These are phyloP conservation scores for Hymenoscyphus fructigenus DNA, from an alignment of 2,329 filamentous ascomycete genomes.

Conservation along the genomic window DNA sequence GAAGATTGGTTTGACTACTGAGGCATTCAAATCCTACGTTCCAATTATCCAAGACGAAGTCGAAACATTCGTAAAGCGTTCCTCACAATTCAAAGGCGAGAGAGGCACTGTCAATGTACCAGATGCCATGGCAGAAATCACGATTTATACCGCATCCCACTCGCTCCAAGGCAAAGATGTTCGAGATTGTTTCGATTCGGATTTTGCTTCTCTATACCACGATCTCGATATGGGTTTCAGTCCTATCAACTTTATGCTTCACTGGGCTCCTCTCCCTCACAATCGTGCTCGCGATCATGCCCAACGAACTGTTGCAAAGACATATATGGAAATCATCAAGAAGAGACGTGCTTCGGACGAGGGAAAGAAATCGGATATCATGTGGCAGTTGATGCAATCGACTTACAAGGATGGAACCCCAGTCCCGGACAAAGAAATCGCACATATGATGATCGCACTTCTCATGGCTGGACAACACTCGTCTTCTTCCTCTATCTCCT, in stretches of 20 bases:
- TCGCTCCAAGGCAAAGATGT: conserved; percentile 83
- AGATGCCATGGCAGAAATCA: conserved; percentile 78
- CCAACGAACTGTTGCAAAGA: conserved; percentile 75
- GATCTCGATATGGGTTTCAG: conserved; percentile 89
- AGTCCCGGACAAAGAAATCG: conserved; percentile 81
- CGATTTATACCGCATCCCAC: conserved; percentile 85
- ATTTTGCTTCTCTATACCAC: conserved; percentile 80
- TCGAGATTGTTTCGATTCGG: conserved; percentile 75
- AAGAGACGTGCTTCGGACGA: conserved; percentile 54
- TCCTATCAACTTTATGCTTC: conserved; percentile 85
- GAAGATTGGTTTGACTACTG: conserved; percentile 75
- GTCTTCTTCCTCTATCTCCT: conserved; percentile 78
- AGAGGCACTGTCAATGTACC: conserved; percentile 71
- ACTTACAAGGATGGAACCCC: conserved; percentile 78
- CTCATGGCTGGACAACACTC: conserved; percentile 92
- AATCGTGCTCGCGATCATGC: conserved; percentile 80
- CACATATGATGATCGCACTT: conserved; percentile 91
- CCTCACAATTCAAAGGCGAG: conserved; percentile 63
- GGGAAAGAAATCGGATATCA: conserved; percentile 68
- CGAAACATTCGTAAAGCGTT: conserved; percentile 68
- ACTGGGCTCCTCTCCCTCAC: conserved; percentile 86
- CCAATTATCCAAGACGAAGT: conserved; percentile 76
- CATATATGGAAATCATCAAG: conserved; percentile 80
- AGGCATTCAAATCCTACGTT: conserved; percentile 74
- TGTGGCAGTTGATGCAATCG: conserved; percentile 85